Conservation (phyloP, 1,139 yeast species). For the Blastobotrys indianensis region DNA sequence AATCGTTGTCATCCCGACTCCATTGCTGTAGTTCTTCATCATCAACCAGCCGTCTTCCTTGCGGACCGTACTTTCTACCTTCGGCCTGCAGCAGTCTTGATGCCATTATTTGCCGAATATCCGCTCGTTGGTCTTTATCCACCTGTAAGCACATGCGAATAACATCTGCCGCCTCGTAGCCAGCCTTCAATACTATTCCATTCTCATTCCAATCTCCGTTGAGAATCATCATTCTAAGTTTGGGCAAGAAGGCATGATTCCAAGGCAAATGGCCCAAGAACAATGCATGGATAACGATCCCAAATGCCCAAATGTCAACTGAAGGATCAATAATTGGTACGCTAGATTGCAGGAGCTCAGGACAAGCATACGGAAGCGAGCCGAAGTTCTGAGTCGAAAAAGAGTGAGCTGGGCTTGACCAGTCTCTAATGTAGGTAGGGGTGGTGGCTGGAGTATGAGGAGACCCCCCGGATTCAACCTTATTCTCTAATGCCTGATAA, state of each 20-base stretch:
- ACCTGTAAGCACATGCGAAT: constrained; percentile 51
- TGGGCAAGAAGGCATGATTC: constrained; percentile 74
- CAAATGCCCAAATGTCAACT: constrained; percentile 89
- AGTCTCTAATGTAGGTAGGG: background rate
- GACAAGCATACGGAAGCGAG: constrained; percentile 87
- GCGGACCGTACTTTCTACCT: constrained; percentile 7
- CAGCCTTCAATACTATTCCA: constrained; percentile 32
- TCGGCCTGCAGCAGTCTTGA: constrained; percentile 6
- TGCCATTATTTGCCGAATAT: constrained; percentile 37
- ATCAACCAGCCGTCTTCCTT: constrained; percentile 1
- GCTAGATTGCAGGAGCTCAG: constrained; percentile 64
- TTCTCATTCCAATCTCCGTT: constrained; percentile 55
- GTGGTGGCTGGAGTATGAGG: constrained; percentile 5
- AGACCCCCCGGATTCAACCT: background rate
- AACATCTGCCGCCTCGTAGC: constrained; percentile 40
- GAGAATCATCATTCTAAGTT: constrained; percentile 64
- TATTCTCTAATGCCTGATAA: constrained; percentile 2
- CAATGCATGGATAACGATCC: constrained; percentile 70
- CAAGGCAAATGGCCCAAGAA: constrained; percentile 73
- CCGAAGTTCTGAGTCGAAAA: constrained; percentile 48
- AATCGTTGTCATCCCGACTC: constrained; percentile 8
- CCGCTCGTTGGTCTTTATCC: constrained; percentile 49
- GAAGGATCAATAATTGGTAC: constrained; percentile 68
- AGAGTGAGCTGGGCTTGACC: background rate
- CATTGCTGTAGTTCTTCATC: constrained; percentile 5